Evolutionary conservation across 2,329 filamentous ascomycete species (phyloP).

Genomic region (Stachybotrys echinatus): DNA sequence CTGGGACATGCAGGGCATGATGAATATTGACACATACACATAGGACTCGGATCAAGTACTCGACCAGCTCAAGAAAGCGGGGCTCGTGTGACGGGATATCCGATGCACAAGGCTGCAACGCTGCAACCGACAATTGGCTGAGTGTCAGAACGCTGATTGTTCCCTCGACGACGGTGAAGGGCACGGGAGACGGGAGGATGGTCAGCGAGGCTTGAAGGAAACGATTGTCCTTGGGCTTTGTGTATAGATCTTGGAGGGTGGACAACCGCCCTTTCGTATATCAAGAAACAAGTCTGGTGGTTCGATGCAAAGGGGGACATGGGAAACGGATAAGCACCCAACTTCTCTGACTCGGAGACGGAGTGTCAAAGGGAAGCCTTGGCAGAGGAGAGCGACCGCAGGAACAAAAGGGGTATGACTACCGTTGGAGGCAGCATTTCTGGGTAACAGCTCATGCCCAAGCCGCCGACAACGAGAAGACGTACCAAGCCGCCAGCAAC

Average conservation of each 20-base stretch:
- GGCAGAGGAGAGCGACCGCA: background rate
- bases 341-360: background rate
- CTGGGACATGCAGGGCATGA: conserved; percentile 5
- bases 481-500: too few relatives aligned
- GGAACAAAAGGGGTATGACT: background rate
- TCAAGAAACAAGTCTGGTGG: conserved; percentile 29
- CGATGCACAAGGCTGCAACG: background rate
- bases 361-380: background rate
- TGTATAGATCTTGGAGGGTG: conserved; percentile 41
- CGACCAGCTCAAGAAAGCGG: conserved; percentile 19
- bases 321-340: background rate
- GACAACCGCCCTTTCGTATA: conserved; percentile 35
- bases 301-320: background rate
- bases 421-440: background rate
- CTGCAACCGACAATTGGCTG: conserved; percentile 5
- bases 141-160: conserved; percentile 24
- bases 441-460: background rate
- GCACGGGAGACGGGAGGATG: conserved; percentile 10
- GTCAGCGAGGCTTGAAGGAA: background rate
- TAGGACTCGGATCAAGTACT: conserved; percentile 20
- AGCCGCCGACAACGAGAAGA: background rate
- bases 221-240: conserved; percentile 23
- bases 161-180: conserved; percentile 28
- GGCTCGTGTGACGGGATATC: conserved; percentile 17
- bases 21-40: conserved; percentile 22